Evolutionary conservation across 2,329 filamentous ascomycete species (phyloP).

Genomic region (Rutstroemia sydowiana): DNA sequence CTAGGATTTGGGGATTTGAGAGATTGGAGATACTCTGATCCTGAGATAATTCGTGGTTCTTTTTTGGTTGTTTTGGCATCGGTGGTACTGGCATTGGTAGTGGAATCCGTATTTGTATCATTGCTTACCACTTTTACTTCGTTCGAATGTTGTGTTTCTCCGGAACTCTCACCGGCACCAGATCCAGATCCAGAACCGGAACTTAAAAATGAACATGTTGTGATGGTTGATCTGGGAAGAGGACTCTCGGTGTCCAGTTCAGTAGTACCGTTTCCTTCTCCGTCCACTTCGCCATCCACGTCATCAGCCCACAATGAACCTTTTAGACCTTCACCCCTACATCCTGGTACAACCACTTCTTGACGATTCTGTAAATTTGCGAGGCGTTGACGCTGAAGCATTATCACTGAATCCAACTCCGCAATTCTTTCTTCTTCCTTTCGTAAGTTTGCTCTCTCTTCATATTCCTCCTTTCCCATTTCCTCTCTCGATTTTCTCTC

Average conservation of each 20-base stretch:
- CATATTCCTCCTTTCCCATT: background rate
- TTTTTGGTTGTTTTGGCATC: no score
- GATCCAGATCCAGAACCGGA: no score
- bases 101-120: no score
- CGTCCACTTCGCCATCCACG: conserved; percentile 10
- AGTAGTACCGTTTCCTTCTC: background rate
- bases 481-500: background rate
- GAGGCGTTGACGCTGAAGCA: conserved; percentile 9
- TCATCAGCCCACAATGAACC: conserved; percentile 23
- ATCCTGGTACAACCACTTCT: conserved; percentile 17
- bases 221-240: background rate
- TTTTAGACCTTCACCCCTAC: conserved; percentile 11
- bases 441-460: no score
- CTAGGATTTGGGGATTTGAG: background rate
- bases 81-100: no score
- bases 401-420: background rate
- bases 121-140: no score
- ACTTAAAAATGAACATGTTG: no score
- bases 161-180: no score
- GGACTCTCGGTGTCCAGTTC: no score
- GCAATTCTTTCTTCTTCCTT: no score
- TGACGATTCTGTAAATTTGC: conserved; percentile 14
- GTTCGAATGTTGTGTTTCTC: no score
- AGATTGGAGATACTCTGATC: background rate
- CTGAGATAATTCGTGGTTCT: background rate